phyloP scores from a whole-genome alignment of 2,329 filamentous ascomycete species.

The Hirsutella minnesotensis region DNA sequence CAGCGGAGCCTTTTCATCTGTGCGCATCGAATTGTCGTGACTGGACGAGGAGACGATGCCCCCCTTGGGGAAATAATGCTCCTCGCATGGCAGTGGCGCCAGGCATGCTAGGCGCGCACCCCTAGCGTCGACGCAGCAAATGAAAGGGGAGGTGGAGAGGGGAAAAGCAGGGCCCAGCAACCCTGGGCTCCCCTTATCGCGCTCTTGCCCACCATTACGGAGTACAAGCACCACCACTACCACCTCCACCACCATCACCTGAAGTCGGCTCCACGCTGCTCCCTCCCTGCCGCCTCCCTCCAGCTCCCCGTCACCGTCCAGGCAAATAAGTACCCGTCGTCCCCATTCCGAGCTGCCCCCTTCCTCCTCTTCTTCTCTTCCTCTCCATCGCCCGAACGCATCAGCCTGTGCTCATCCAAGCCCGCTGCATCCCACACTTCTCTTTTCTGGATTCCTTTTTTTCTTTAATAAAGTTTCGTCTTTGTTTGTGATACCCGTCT shows the following conservation, averaged over 20 bases:
- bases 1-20: too few relatives aligned
- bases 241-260: neutral
- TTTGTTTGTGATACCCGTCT: conserved; percentile 36
- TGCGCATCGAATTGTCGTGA: too few relatives aligned
- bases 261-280: conserved; percentile 1
- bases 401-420: conserved; percentile 16
- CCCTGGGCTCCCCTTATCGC: neutral
- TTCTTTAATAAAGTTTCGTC: conserved; percentile 28
- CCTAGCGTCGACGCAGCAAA: neutral
- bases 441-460: conserved; percentile 22
- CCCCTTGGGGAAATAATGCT: neutral
- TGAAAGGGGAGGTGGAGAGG: neutral
- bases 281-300: conserved; percentile 6
- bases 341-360: conserved; percentile 16
- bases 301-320: conserved; percentile 6
- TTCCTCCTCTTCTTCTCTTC: conserved; percentile 16
- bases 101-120: neutral
- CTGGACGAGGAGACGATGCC: neutral
- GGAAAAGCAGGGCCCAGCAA: neutral
- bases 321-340: conserved; percentile 31
- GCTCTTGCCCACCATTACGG: neutral
- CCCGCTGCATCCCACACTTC: conserved; percentile 9
- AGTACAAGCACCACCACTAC: too few relatives aligned
- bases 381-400: conserved; percentile 13
- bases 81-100: neutral